A percentile compares a stretch with the other conserved stretches of the same genome.
These are phyloP conservation scores for Leccinum olivaceopallidum DNA, from an alignment of 768 basidiomycete species.

Conservation along the genomic window DNA sequence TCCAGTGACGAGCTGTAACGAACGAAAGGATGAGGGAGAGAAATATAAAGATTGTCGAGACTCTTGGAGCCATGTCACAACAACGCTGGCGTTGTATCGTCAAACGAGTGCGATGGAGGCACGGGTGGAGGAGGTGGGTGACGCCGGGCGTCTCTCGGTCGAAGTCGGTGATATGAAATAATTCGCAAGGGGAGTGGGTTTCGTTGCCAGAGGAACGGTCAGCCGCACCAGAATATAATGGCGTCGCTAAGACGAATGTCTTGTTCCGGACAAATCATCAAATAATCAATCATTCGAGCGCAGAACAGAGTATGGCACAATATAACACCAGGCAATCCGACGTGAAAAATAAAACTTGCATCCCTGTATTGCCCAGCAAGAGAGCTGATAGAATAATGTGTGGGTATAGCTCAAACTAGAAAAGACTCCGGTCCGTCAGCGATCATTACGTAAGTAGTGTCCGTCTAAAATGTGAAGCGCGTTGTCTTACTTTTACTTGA, in stretches of 20 bases:
- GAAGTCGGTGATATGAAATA: background rate
- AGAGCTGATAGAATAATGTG: slow-evolving; percentile 18
- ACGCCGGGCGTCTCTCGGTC: background rate
- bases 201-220: slow-evolving; percentile 21
- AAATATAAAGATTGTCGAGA: slow-evolving; percentile 35
- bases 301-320: slow-evolving; percentile 17
- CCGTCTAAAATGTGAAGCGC: slow-evolving; percentile 21
- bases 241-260: slow-evolving; percentile 14
- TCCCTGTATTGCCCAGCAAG: slow-evolving; percentile 4
- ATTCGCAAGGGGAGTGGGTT: background rate
- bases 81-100: slow-evolving; percentile 2
- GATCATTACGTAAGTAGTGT: slow-evolving; percentile 17
- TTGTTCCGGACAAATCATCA: background rate
- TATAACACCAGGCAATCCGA: slow-evolving; percentile 12
- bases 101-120: slow-evolving; percentile 23
- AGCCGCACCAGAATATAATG: background rate
- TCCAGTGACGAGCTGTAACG: slow-evolving; percentile 35
- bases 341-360: slow-evolving; percentile 7
- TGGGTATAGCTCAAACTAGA: slow-evolving; percentile 29
- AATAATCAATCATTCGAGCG: slow-evolving; percentile 1
- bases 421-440: slow-evolving; percentile 23
- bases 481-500: slow-evolving; percentile 19
- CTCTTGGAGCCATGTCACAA: slow-evolving; percentile 19
- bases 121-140: slow-evolving; percentile 7
- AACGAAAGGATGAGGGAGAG: slow-evolving; percentile 37